Evolutionary conservation across 805 yeast genomes (phyloP).

Genomic region (Cyberlindnera sargentensis): DNA sequence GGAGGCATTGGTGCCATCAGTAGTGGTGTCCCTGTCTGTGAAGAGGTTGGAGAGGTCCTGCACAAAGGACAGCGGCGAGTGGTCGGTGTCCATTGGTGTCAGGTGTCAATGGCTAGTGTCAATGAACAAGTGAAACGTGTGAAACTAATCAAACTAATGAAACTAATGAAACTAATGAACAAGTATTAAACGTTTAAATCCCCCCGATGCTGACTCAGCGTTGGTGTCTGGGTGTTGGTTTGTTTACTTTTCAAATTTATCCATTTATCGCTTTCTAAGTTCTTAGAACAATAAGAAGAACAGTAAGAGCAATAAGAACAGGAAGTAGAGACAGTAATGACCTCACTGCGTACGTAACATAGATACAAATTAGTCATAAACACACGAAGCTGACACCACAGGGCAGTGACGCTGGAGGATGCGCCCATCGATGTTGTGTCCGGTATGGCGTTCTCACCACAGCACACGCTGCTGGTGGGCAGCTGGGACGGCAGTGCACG

Average conservation of each 20-base stretch:
- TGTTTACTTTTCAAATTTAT: too few relatives aligned
- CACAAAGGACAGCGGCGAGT: conserved; percentile 8
- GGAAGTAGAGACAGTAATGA: neutral
- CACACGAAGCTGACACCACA: neutral
- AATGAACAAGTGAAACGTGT: too few relatives aligned
- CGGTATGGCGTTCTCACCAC: conserved; percentile 32
- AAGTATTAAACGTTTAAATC: too few relatives aligned
- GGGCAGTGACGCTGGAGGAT: conserved; percentile 15
- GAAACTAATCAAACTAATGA: too few relatives aligned
- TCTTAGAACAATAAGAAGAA: neutral
- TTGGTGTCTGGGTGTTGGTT: too few relatives aligned
- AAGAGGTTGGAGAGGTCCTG: conserved; percentile 13
- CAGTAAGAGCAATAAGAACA: neutral
- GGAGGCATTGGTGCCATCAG: too few relatives aligned
- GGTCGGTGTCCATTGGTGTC: too few relatives aligned
- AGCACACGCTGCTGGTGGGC: conserved; percentile 37
- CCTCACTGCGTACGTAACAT: neutral
- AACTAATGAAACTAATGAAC: too few relatives aligned
- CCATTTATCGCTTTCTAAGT: too few relatives aligned
- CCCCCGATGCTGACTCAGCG: too few relatives aligned
- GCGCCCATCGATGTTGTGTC: conserved; percentile 37
- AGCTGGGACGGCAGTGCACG: conserved; percentile 52
- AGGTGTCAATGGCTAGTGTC: too few relatives aligned
- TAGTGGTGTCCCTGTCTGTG: neutral
- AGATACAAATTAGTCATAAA: neutral